Conservation (phyloP, 2,329 filamentous ascomycete species). For the Exophiala bonariae region DNA sequence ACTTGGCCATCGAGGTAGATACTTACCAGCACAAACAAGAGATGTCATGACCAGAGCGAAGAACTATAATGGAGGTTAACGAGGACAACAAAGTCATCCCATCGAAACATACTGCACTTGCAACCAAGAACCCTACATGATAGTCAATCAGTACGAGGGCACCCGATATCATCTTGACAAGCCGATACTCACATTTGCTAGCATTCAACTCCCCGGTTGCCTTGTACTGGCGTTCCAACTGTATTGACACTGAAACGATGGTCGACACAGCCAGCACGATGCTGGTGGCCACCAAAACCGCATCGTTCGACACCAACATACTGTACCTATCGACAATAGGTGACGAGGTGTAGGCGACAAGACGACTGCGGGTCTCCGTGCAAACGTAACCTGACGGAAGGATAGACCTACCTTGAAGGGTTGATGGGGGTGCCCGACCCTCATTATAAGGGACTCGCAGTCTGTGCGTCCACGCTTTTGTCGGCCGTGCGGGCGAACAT, state of each 20-base stretch:
- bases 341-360: too few species aligned
- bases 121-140: slow-evolving; percentile 18
- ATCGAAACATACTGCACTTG: slow-evolving; percentile 11
- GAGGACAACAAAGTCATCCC: background rate
- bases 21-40: slow-evolving; percentile 20
- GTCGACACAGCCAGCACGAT: slow-evolving; percentile 20
- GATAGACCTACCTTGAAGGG: background rate
- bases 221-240: slow-evolving; percentile 20
- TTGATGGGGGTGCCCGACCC: background rate
- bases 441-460: background rate
- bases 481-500: background rate
- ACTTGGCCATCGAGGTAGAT: too few species aligned
- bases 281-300: slow-evolving; percentile 19
- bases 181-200: slow-evolving; percentile 19
- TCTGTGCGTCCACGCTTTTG: slow-evolving; percentile 2
- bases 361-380: slow-evolving; percentile 11
- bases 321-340: too few species aligned
- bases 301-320: slow-evolving; percentile 21
- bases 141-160: slow-evolving; percentile 1
- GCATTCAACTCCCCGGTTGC: slow-evolving; percentile 14
- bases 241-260: slow-evolving; percentile 17
- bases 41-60: slow-evolving; percentile 21
- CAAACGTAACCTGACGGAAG: slow-evolving; percentile 9
- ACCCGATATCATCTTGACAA: background rate
- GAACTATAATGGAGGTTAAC: slow-evolving; percentile 8